A percentile compares a stretch with the other conserved stretches of the same genome.
phyloP scores from a whole-genome alignment of 1,284 basidiomycete species.

The Fomitopsis betulina region DNA sequence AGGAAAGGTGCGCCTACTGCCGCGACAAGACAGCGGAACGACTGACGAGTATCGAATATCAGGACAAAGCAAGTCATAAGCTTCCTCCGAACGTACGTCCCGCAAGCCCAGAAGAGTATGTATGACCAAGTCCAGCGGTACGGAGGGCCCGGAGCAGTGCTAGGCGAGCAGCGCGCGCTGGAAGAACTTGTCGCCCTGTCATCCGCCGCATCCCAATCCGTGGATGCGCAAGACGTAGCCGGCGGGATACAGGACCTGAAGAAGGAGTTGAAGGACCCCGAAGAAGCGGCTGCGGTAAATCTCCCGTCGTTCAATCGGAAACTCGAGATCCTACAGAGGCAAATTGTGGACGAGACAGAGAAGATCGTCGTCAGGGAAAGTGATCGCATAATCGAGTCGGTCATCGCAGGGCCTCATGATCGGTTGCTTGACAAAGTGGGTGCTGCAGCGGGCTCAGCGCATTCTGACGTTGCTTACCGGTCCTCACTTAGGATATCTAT shows the following conservation, averaged over 20 bases:
- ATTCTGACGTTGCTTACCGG: background rate
- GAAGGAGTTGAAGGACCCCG: constrained; percentile 17
- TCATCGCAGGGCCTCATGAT: constrained; percentile 30
- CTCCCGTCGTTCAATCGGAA: constrained; percentile 26
- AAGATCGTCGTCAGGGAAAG: constrained; percentile 20
- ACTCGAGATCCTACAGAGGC: constrained; percentile 28
- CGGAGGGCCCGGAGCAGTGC: constrained; percentile 14
- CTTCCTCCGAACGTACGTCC: constrained; percentile 7
- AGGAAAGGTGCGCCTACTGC: constrained; percentile 13
- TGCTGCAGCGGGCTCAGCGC: background rate
- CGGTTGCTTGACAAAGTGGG: constrained; percentile 21
- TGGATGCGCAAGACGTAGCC: background rate
- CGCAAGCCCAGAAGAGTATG: constrained; percentile 8
- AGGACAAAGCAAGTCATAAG: constrained; percentile 5
- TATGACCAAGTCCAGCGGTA: constrained; percentile 5
- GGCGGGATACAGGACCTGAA: background rate
- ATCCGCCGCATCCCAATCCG: background rate
- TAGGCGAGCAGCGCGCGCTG: constrained; percentile 11
- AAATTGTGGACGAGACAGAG: constrained; percentile 23
- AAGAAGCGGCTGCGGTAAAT: constrained; percentile 23
- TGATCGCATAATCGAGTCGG: constrained; percentile 24
- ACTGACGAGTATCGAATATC: background rate
- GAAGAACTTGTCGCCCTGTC: constrained; percentile 8
- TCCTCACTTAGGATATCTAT: constrained; percentile 12
- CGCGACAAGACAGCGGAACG: background rate